phyloP scores from a whole-genome alignment of 1,139 yeast species.

The Zygosaccharomyces pseudobailii region DNA sequence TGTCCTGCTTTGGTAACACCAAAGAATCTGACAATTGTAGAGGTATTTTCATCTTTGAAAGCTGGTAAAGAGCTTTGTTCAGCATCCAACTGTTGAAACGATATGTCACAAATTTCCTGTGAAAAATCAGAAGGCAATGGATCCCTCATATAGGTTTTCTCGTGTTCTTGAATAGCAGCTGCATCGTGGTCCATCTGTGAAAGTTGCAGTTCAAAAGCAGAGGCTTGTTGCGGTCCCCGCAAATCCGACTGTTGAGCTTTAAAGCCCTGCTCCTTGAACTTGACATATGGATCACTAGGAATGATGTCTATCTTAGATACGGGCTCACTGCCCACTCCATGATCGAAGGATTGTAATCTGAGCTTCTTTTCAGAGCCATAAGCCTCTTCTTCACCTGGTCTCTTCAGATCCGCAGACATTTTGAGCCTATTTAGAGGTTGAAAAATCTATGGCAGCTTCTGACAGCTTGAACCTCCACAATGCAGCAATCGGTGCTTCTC shows the following conservation, averaged over 20 bases:
- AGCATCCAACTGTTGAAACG: slow-evolving; percentile 91
- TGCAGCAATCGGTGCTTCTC: background rate
- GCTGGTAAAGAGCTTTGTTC: slow-evolving; percentile 69
- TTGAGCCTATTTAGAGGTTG: background rate
- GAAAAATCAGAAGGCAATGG: slow-evolving; percentile 50
- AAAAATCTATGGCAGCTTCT: background rate
- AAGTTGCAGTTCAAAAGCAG: slow-evolving; percentile 63
- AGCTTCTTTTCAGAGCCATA: slow-evolving; percentile 25
- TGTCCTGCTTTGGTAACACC: slow-evolving; percentile 88
- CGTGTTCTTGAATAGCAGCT: slow-evolving; percentile 25
- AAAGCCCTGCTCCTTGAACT: slow-evolving; percentile 30
- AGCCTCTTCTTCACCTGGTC: slow-evolving; percentile 26
- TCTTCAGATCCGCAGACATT: slow-evolving; percentile 17
- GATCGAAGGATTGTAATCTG: slow-evolving; percentile 29
- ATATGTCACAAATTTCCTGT: slow-evolving; percentile 48
- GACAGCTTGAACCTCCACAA: background rate
- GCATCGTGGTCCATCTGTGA: slow-evolving; percentile 48
- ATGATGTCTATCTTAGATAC: slow-evolving; percentile 34
- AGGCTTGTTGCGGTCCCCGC: slow-evolving; percentile 37
- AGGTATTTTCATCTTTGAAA: slow-evolving; percentile 31
- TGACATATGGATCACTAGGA: slow-evolving; percentile 29
- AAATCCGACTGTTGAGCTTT: slow-evolving; percentile 25
- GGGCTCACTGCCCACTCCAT: slow-evolving; percentile 33
- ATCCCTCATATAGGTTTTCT: slow-evolving; percentile 40
- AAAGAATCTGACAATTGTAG: slow-evolving; percentile 72